phyloP scores from a whole-genome alignment of 2,329 filamentous ascomycete species.

The Aspergillus piperis region DNA sequence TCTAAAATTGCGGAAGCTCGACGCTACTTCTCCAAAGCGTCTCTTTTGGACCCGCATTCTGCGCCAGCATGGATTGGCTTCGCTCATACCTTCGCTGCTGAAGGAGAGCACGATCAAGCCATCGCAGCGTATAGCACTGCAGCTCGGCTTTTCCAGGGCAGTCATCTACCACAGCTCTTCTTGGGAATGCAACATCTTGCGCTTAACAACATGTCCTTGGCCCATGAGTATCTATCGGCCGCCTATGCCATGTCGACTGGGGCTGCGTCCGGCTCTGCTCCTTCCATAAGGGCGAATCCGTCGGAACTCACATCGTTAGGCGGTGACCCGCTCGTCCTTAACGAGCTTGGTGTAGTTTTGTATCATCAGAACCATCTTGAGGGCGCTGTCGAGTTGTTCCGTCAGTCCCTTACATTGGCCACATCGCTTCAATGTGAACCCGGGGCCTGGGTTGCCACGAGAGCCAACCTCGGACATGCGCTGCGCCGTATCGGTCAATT shows the following conservation, averaged over 20 bases:
- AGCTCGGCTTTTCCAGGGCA: slow-evolving; percentile 91
- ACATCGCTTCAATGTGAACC: slow-evolving; percentile 80
- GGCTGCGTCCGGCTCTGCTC: slow-evolving; percentile 32
- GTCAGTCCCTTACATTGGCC: slow-evolving; percentile 73
- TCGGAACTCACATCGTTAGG: slow-evolving; percentile 31
- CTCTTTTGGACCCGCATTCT: slow-evolving; percentile 96
- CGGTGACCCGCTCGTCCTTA: slow-evolving; percentile 81
- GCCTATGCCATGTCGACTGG: slow-evolving; percentile 66
- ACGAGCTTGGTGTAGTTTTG: slow-evolving; percentile 94
- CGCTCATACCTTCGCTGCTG: slow-evolving; percentile 94
- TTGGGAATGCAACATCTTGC: slow-evolving; percentile 98
- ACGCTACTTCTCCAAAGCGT: slow-evolving; percentile 95
- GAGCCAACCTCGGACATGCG: slow-evolving; percentile 87
- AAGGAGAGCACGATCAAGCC: slow-evolving; percentile 96
- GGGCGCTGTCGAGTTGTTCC: slow-evolving; percentile 76
- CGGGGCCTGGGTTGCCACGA: slow-evolving; percentile 77
- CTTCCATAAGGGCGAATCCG: slow-evolving; percentile 27
- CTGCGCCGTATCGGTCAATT: slow-evolving; percentile 71
- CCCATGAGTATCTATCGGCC: slow-evolving; percentile 90
- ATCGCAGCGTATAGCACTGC: slow-evolving; percentile 97
- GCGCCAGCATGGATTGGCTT: slow-evolving; percentile 98
- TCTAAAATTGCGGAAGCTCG: slow-evolving; percentile 89
- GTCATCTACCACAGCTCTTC: slow-evolving; percentile 92
- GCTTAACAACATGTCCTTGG: slow-evolving; percentile 89
- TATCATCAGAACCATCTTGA: slow-evolving; percentile 84